Evolutionary conservation across 179 eudicot species (phyloP).

Genomic region (Silene noctiflora): DNA sequence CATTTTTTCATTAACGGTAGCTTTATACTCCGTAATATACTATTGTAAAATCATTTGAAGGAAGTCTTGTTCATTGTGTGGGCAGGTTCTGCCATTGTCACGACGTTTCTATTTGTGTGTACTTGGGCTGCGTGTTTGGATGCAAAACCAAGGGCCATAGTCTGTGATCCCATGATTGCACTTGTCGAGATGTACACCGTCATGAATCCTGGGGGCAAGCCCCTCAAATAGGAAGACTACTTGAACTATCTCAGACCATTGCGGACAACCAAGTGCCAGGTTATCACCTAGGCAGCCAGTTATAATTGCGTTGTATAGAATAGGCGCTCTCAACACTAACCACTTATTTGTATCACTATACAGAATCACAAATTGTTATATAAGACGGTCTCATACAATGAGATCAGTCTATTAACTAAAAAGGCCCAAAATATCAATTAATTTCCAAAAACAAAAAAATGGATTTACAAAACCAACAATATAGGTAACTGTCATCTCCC

Average conservation of each 20-base stretch:
- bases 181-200: background rate
- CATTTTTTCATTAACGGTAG: no score
- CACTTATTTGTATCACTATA: background rate
- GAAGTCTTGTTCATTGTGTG: background rate
- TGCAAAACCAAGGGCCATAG: background rate
- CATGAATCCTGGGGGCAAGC: background rate
- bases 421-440: no score
- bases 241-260: background rate
- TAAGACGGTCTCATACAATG: no score
- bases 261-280: background rate
- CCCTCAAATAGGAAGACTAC: background rate
- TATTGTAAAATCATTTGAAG: background rate
- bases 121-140: slow-evolving; percentile 3
- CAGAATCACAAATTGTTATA: background rate
- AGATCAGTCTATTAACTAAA: no score
- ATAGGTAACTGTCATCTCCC: no score
- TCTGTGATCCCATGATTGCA: background rate
- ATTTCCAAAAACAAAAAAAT: no score
- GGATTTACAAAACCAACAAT: no score
- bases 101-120: background rate
- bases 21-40: background rate
- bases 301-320: background rate
- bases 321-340: background rate
- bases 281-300: background rate
- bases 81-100: background rate